Evolutionary conservation across 805 yeast genomes (phyloP), one percentile per base, ranked within the genome.

Genomic region (Zygoascus bituminiphila): DNA sequence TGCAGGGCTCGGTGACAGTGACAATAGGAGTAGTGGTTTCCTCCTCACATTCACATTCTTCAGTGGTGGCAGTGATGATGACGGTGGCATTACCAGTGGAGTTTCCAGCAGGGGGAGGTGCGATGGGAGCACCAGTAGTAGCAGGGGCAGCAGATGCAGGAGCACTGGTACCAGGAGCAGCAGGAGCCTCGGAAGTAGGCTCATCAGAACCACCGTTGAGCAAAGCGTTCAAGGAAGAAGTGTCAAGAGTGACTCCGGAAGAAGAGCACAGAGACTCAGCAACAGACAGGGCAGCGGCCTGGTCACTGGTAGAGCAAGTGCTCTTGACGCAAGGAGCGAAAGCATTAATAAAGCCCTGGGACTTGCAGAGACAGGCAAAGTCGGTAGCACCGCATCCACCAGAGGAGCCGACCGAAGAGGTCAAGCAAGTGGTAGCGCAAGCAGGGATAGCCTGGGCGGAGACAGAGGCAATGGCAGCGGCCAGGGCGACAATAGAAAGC

Each of bases 341-440:
- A 1, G 19, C 5, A 21, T 17, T 29, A 23, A 38, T 25, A 24
- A 15, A 26, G 4, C 15, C 33, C 9, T 5, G 12, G 23, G 23
- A 14, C 10, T 15, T 45, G 29, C 44, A 25, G 35, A 46, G 22
- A 25, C 45, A 31, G 49, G 46, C 44, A 26, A 43, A 26, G 45
- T 48, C 48, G 44, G 45, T 43, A 38, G 31, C 45, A 46, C 29
- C 58, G 54, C 62, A 68, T 40, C 51, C 52, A 26, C 53, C 57
- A 35, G 65, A 58, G 22, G 44, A 47, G 17, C 63, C 65, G 41
- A 67, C 52, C 60, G 68, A 64, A 6, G 33, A 5, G 33, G 33
- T 29, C 37, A 68, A 53, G 59, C 70, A 73, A 62, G 64, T 60
- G 51, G 69, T 57, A 46, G 69, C 77, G 44, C 77, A 48, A 29